phyloP scores from a whole-genome alignment of 225 moss, liverwort and hornwort species.

The Sphagnum tenellum region DNA sequence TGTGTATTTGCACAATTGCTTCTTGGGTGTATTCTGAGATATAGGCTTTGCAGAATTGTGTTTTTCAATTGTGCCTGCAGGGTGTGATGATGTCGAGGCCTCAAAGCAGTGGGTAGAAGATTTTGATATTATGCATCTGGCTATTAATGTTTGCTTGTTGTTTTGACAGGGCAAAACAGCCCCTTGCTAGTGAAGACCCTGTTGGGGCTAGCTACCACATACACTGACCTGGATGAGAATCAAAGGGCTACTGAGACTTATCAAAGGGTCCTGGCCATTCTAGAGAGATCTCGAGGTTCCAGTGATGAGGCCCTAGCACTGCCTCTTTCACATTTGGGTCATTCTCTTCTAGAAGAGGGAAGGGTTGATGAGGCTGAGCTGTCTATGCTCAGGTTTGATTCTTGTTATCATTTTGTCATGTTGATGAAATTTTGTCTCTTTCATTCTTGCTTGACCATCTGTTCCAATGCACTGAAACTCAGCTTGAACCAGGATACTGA shows the following conservation, averaged over 20 bases:
- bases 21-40: too few relatives aligned
- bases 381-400: slow-evolving; percentile 46
- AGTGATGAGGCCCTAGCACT: slow-evolving; percentile 64
- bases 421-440: neutral
- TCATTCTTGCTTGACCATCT: too few relatives aligned
- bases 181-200: slow-evolving; percentile 60
- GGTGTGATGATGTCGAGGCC: too few relatives aligned
- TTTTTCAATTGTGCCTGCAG: too few relatives aligned
- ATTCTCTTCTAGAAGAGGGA: slow-evolving; percentile 62
- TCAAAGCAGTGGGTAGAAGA: too few relatives aligned
- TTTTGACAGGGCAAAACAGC: slow-evolving; percentile 47
- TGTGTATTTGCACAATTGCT: too few relatives aligned
- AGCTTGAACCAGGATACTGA: too few relatives aligned
- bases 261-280: slow-evolving; percentile 45
- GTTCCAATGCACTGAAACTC: too few relatives aligned
- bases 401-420: neutral
- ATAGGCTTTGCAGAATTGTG: too few relatives aligned
- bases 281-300: slow-evolving; percentile 46
- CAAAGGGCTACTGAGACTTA: slow-evolving; percentile 50
- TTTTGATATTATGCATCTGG: too few relatives aligned
- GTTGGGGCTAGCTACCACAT: slow-evolving; percentile 66
- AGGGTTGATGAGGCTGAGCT: slow-evolving; percentile 53
- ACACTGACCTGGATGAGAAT: slow-evolving; percentile 52
- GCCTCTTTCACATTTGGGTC: slow-evolving; percentile 80
- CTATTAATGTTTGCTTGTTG: too few relatives aligned